Percentiles rank a stretch among this genome's conserved stretches.
phyloP scores from a whole-genome alignment of 2,329 filamentous ascomycete species.

The Sporothrix protearum region DNA sequence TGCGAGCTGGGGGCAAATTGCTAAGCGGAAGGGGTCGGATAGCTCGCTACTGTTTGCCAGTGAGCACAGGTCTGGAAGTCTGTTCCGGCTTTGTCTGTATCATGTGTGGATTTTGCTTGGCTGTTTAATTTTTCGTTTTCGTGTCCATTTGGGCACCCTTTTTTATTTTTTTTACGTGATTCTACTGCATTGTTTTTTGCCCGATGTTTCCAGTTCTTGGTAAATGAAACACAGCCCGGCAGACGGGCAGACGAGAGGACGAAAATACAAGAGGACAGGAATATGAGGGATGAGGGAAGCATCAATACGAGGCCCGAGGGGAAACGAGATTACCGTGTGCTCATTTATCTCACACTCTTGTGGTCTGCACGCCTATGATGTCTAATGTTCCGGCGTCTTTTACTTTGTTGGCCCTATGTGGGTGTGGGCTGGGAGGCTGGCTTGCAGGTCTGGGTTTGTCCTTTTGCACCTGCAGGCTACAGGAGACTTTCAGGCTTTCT shows the following conservation, averaged over 20 bases:
- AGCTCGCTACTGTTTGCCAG: constrained; percentile 1
- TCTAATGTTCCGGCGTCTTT: neutral
- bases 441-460: neutral
- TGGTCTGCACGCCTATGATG: neutral
- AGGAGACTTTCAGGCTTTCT: neutral
- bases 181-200: neutral
- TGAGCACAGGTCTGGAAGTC: neutral
- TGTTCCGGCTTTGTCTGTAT: neutral
- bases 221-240: neutral
- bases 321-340: neutral
- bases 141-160: neutral
- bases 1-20: neutral
- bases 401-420: neutral
- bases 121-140: constrained; percentile 1
- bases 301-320: neutral
- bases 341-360: neutral
- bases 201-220: neutral
- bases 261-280: neutral
- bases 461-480: neutral
- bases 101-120: neutral
- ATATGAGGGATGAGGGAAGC: neutral
- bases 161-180: neutral
- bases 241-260: neutral
- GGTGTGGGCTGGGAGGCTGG: too few species aligned
- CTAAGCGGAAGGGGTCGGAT: constrained; percentile 18